phyloP scores from a whole-genome alignment of 345 rosid genomes.

The Camelina neglecta region DNA sequence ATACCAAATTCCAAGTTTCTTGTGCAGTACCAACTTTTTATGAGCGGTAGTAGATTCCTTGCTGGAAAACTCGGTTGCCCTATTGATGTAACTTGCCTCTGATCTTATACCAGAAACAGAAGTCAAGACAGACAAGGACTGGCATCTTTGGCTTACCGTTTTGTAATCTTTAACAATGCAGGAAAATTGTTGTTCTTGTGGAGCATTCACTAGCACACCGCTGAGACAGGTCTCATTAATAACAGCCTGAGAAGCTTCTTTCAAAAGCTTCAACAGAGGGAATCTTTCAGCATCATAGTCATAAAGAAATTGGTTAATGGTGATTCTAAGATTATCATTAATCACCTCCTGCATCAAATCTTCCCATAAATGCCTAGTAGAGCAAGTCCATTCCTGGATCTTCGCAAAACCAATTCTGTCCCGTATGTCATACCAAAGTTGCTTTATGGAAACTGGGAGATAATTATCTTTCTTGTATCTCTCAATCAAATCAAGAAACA shows the following conservation, averaged over 20 bases:
- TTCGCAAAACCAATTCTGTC: constrained; percentile 50
- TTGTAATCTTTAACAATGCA: constrained; percentile 32
- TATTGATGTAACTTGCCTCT: constrained; percentile 13
- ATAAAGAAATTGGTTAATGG: constrained; percentile 38
- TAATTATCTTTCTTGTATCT: constrained; percentile 45
- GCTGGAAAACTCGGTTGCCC: constrained; percentile 37
- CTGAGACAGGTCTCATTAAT: constrained; percentile 24
- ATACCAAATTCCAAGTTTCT: constrained; percentile 46
- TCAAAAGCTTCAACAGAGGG: constrained; percentile 10
- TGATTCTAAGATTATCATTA: constrained; percentile 49
- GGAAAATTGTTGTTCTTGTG: constrained; percentile 29
- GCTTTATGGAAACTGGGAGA: constrained; percentile 63
- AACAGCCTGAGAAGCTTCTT: constrained; percentile 34
- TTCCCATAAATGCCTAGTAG: constrained; percentile 43
- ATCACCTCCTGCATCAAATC: constrained; percentile 58
- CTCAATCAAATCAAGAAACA: constrained; percentile 67
- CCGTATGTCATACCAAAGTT: constrained; percentile 80
- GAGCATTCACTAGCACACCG: constrained; percentile 31
- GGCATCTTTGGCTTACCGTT: constrained; percentile 31
- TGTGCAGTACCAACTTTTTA: not conserved
- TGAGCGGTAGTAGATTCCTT: constrained; percentile 23
- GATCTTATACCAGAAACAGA: constrained; percentile 40
- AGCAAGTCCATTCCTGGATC: constrained; percentile 65
- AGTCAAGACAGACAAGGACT: constrained; percentile 37
- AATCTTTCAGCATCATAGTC: constrained; percentile 35